Evolutionary conservation across 352 stramenopile species (phyloP).

Genomic region (Pythium phragmitis): DNA sequence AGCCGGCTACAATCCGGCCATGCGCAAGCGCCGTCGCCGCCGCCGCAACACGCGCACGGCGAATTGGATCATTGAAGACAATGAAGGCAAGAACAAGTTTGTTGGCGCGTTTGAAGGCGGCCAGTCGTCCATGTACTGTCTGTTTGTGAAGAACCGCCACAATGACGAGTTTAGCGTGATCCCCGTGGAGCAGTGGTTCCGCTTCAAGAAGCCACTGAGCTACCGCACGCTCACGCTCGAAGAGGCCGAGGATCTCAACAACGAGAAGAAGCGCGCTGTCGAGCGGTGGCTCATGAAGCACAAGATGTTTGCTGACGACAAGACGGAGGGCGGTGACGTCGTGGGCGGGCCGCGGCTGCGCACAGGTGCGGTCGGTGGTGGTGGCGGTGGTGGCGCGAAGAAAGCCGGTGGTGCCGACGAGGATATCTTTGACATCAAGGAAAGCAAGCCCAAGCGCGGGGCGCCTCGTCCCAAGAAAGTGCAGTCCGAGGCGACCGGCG

Average conservation of each 20-base stretch:
- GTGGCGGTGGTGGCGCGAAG: conserved; percentile 27
- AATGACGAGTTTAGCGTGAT: conserved; percentile 89
- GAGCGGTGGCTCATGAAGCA: conserved; percentile 89
- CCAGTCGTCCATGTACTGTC: conserved; percentile 83
- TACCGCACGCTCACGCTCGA: conserved; percentile 85
- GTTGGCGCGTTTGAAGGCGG: conserved; percentile 79
- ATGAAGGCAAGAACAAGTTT: conserved; percentile 81
- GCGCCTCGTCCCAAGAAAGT: conserved; percentile 48
- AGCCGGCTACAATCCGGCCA: conserved; percentile 67
- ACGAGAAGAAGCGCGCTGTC: conserved; percentile 87
- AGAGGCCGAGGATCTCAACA: conserved; percentile 85
- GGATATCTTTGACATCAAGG: conserved; percentile 68
- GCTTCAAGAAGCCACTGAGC: conserved; percentile 86
- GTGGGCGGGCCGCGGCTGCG: conserved; percentile 67
- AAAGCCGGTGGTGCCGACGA: conserved; percentile 45
- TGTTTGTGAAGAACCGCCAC: conserved; percentile 85
- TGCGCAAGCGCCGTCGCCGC: conserved; percentile 72
- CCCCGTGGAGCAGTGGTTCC: conserved; percentile 87
- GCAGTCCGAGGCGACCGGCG: conserved; percentile 58
- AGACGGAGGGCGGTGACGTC: conserved; percentile 48
- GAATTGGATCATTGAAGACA: conserved; percentile 86
- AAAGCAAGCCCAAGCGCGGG: conserved; percentile 48
- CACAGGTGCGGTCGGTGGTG: conserved; percentile 53
- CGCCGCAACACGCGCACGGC: conserved; percentile 74
- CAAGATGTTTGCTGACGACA: conserved; percentile 79